These are phyloP conservation scores for Phytophthora constricta DNA, from an alignment of 352 stramenopile species.

Conservation along the genomic window DNA sequence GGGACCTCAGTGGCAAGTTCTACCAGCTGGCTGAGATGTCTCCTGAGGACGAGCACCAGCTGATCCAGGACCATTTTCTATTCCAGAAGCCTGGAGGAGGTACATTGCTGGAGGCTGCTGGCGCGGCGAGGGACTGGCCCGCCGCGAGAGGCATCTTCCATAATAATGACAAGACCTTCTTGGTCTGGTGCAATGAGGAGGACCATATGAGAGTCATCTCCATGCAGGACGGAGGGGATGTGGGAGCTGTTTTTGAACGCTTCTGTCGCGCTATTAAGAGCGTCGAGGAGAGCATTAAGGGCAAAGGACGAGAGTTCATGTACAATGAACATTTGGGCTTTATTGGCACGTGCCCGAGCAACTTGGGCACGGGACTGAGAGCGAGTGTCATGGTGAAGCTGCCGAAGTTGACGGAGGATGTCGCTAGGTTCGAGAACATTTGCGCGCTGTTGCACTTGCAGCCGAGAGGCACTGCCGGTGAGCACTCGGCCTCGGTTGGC, in stretches of 20 bases:
- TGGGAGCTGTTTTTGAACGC: conserved; percentile 81
- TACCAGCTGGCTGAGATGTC: conserved; percentile 84
- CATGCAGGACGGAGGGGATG: conserved; percentile 80
- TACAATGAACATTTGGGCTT: conserved; percentile 84
- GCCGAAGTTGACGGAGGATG: conserved; percentile 84
- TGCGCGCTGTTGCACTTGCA: conserved; percentile 83
- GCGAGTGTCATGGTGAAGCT: conserved; percentile 92
- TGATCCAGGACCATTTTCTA: conserved; percentile 80
- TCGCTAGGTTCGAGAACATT: conserved; percentile 82
- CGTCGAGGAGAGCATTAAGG: conserved; percentile 76
- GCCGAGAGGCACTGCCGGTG: conserved; percentile 77
- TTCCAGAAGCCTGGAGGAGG: conserved; percentile 88
- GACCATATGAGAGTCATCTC: conserved; percentile 88
- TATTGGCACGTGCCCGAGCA: conserved; percentile 89
- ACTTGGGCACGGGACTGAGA: conserved; percentile 89
- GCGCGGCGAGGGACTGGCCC: conserved; percentile 75
- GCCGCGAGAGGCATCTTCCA: conserved; percentile 82
- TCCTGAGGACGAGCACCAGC: conserved; percentile 76
- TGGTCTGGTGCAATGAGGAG: conserved; percentile 89
- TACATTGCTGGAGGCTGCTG: conserved; percentile 69
- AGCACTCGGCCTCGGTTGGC: conserved; percentile 89
- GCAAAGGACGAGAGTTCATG: conserved; percentile 77
- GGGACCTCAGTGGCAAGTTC: conserved; percentile 78
- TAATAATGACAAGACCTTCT: conserved; percentile 78
- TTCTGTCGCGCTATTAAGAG: conserved; percentile 79